Evolutionary conservation across 352 stramenopile species (phyloP).

Genomic region (Phytophthora chlamydospora): DNA sequence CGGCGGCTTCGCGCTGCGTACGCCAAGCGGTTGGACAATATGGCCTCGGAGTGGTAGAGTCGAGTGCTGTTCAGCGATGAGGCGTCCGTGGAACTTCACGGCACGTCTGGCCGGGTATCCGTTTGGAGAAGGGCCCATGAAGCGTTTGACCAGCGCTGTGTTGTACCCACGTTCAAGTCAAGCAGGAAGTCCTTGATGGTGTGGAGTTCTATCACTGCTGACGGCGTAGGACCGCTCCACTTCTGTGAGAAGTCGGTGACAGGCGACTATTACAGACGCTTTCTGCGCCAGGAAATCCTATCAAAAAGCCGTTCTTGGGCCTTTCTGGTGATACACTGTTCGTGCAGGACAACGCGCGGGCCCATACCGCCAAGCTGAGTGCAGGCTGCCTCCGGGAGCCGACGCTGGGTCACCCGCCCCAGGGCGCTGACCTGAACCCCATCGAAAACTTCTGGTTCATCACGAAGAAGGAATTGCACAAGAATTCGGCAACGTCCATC

Average conservation of each 20-base stretch:
- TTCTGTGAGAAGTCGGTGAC: slow-evolving; percentile 8
- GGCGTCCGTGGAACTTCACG: slow-evolving; percentile 1
- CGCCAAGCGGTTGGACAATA: not conserved
- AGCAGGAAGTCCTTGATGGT: slow-evolving; percentile 5
- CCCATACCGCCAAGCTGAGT: slow-evolving; percentile 11
- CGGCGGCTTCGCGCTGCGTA: not conserved
- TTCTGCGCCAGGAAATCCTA: not conserved
- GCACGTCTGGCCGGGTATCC: slow-evolving; percentile 1
- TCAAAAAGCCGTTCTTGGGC: not conserved
- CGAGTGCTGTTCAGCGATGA: not conserved
- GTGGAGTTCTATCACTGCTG: slow-evolving; percentile 1
- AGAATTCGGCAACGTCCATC: not conserved
- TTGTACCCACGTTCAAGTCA: slow-evolving; percentile 12
- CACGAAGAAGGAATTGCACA: slow-evolving; percentile 9
- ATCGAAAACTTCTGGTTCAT: slow-evolving; percentile 15
- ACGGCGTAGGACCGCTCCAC: slow-evolving; percentile 11
- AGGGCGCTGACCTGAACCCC: slow-evolving; percentile 15
- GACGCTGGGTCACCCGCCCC: slow-evolving; percentile 1
- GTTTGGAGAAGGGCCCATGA: not conserved
- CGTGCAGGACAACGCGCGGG: slow-evolving; percentile 10
- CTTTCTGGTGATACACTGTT: not conserved
- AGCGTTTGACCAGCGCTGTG: not conserved
- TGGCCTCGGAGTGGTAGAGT: not conserved
- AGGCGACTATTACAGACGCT: slow-evolving; percentile 4
- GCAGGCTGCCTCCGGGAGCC: not conserved